Percentiles rank a stretch among this genome's conserved stretches.
Evolutionary conservation across 2,329 filamentous ascomycete species (phyloP).

Genomic region (Exophiala aquamarina): DNA sequence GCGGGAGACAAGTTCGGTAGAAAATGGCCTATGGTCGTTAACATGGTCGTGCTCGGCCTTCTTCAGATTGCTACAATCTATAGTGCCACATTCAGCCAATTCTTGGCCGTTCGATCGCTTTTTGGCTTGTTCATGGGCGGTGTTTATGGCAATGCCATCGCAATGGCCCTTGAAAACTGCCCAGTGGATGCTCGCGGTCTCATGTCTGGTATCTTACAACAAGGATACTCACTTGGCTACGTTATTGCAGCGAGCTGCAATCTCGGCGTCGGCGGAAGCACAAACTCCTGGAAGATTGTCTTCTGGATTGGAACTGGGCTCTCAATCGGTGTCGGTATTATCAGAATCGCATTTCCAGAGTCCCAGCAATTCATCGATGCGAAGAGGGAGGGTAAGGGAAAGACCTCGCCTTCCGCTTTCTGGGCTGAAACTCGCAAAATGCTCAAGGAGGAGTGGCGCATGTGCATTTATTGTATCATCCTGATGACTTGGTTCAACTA

Average conservation of each 20-base stretch:
- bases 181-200: conserved; percentile 71
- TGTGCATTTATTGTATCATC: conserved; percentile 74
- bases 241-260: conserved; percentile 75
- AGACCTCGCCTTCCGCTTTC: conserved; percentile 52
- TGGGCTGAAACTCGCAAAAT: conserved; percentile 69
- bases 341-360: conserved; percentile 70
- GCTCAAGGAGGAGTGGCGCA: conserved; percentile 69
- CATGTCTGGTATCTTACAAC: conserved; percentile 79
- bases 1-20: conserved; percentile 77
- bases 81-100: conserved; percentile 67
- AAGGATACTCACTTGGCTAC: conserved; percentile 79
- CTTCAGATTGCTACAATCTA: conserved; percentile 80
- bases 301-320: conserved; percentile 65
- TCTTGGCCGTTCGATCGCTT: conserved; percentile 70
- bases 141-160: conserved; percentile 75
- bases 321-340: conserved; percentile 58
- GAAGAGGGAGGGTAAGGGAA: conserved; percentile 49
- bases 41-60: conserved; percentile 70
- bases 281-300: conserved; percentile 66
- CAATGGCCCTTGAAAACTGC: conserved; percentile 75
- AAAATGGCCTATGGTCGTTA: conserved; percentile 80
- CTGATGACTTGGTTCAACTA: conserved; percentile 76
- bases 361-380: conserved; percentile 73
- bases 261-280: conserved; percentile 64
- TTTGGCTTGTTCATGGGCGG: conserved; percentile 82